Base-by-base conservation (phyloP, 2,329 filamentous ascomycete species). In the Diaporthe eres region DNA sequence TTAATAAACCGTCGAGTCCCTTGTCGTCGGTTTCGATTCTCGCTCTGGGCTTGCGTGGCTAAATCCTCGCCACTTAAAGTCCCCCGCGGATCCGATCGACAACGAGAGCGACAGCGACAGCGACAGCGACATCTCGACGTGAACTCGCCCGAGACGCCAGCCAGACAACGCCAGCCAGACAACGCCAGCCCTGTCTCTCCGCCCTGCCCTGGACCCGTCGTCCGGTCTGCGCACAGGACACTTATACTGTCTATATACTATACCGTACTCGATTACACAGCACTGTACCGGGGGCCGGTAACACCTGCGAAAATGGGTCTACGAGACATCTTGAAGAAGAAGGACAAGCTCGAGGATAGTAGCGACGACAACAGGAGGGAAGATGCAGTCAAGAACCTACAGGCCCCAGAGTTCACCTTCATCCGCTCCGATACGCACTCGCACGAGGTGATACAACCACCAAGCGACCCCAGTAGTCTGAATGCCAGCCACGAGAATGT, bases 401-500 rank as follows among this genome's bases (percentile, higher is more conserved):
- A 82, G 71, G 82, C 87, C 1, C 92, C 93, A 75, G 92, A 94
- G 79, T 95, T 98, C 86, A 95, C 90, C 78, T 95, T 98, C 85
- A 89, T 97, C 81, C 93, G 95, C 77, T 93, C 94, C 78, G 96
- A 98, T 82, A 98, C 96, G 1, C 86, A 92, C 78, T 92, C 93
- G 2, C 90, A 95, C 82, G 95, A 98, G 83, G 87, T 93, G 78
- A 94, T 98, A 82, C 88, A 91, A 74, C 94, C 94, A 15, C 94
- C 95, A 9, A 83, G 78, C 80, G 81, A 80, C 78, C 81, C 78
- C 47, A 75, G 68, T 63, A 70, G 70, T 49, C 77, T 78, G 63
- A 65, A 49, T 28, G 74, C 63, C 19, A 75, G 78, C 74, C 76
- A 78, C 25, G 78, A 77, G 51, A 79, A 80, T 74, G 79, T 80